Evolutionary conservation across 169 alveolate genomes (phyloP).

Genomic region (Babesia microti): DNA sequence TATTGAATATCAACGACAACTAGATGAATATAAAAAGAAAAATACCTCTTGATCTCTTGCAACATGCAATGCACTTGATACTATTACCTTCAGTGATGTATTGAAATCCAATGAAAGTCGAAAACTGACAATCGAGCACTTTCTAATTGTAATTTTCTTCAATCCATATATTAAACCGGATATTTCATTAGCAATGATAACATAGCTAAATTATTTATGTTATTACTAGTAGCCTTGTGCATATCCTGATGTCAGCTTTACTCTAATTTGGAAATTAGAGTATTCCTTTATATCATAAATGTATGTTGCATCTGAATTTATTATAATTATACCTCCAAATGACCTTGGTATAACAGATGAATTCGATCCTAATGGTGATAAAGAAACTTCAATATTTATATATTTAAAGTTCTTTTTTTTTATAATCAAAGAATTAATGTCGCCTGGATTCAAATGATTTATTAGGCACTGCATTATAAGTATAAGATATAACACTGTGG

Average conservation of each 20-base stretch:
- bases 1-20: too few species aligned
- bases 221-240: neutral
- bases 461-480: conserved; percentile 25
- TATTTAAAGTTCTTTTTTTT: neutral
- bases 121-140: too few species aligned
- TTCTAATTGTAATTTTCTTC: conserved; percentile 26
- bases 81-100: too few species aligned
- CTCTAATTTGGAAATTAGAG: conserved; percentile 14
- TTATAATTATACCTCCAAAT: conserved; percentile 1
- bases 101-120: too few species aligned
- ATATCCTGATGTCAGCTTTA: too few species aligned
- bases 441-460: conserved; percentile 8
- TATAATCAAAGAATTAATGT: neutral
- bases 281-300: conserved; percentile 2
- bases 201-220: conserved; percentile 9
- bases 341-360: neutral
- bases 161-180: conserved; percentile 33
- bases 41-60: too few species aligned
- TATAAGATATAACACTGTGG: conserved; percentile 14
- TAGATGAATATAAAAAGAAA: too few species aligned
- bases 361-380: neutral
- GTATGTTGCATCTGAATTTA: neutral
- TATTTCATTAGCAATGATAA: conserved; percentile 11
- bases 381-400: neutral
- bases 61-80: too few species aligned